Conservation (phyloP, 805 yeast genomes). For the Candida rishiriensis region DNA sequence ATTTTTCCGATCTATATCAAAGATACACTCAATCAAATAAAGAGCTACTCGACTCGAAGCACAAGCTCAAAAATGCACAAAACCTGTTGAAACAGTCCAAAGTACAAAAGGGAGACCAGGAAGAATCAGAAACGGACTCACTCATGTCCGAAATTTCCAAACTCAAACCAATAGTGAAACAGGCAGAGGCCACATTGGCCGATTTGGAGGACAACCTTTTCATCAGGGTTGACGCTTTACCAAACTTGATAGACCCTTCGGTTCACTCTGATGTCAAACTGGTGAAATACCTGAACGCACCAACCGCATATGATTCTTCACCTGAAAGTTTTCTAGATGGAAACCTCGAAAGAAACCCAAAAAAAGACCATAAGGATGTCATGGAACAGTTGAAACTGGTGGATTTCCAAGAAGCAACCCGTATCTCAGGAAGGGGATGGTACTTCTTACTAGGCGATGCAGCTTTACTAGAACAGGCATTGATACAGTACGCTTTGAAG, state of each 20-base stretch:
- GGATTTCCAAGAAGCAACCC: conserved; percentile 69
- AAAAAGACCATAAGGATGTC: conserved; percentile 63
- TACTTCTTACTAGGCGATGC: conserved; percentile 82
- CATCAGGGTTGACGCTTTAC: conserved; percentile 46
- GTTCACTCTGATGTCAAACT: conserved; percentile 42
- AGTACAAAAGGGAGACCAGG: conserved; percentile 7
- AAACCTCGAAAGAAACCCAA: conserved; percentile 16
- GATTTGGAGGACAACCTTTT: conserved; percentile 34
- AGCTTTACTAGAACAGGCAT: conserved; percentile 84
- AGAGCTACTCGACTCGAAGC: conserved; percentile 17
- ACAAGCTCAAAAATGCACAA: conserved; percentile 18
- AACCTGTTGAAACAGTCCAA: conserved; percentile 15
- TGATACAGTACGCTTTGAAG: conserved; percentile 71
- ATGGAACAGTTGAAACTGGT: conserved; percentile 62
- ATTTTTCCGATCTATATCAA: conserved; percentile 19
- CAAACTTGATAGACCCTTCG: conserved; percentile 51
- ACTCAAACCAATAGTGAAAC: conserved; percentile 29
- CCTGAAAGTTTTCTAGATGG: conserved; percentile 11
- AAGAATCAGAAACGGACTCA: conserved; percentile 5
- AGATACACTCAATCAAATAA: conserved; percentile 7
- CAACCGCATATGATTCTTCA: conserved; percentile 23
- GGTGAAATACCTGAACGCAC: conserved; percentile 51
- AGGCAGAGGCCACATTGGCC: conserved; percentile 21
- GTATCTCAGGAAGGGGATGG: conserved; percentile 81
- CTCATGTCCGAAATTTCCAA: conserved; percentile 17